Conservation (phyloP, 495 filamentous ascomycete genomes). For the Talaromyces wortmannii region DNA sequence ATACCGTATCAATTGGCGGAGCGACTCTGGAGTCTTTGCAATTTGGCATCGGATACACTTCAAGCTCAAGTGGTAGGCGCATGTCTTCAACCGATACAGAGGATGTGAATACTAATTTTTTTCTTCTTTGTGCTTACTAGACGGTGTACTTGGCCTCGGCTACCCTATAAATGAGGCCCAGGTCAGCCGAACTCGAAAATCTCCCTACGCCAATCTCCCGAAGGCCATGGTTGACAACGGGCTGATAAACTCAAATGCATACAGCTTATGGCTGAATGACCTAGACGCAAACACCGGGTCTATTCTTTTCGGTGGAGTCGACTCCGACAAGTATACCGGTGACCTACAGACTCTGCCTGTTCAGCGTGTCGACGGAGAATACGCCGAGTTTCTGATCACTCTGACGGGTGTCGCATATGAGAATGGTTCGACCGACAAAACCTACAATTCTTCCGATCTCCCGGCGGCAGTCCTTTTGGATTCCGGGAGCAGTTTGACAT, state of each 20-base stretch:
- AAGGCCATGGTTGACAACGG: conserved; percentile 62
- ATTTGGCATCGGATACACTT: conserved; percentile 79
- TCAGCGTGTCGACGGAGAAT: conserved; percentile 48
- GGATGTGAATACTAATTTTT: not conserved
- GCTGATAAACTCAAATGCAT: conserved; percentile 73
- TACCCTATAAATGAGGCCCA: conserved; percentile 78
- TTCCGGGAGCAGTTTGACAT: conserved; percentile 85
- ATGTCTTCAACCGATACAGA: not conserved
- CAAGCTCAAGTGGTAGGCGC: conserved; percentile 44
- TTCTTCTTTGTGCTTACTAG: conserved; percentile 11
- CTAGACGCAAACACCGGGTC: conserved; percentile 62
- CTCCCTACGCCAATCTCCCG: conserved; percentile 74
- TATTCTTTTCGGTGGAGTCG: conserved; percentile 89
- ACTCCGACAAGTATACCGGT: conserved; percentile 71
- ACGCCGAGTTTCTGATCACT: conserved; percentile 75
- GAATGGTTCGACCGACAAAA: conserved; percentile 26
- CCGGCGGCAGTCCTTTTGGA: conserved; percentile 70
- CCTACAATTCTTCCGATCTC: conserved; percentile 48
- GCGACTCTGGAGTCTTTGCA: conserved; percentile 58
- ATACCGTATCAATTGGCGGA: conserved; percentile 65
- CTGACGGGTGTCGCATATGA: conserved; percentile 57
- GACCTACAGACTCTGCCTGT: conserved; percentile 71
- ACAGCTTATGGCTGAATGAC: conserved; percentile 56
- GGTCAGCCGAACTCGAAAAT: conserved; percentile 49
- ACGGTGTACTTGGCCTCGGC: conserved; percentile 90